Evolutionary conservation across 106 monocot species (phyloP).

Genomic region (Ottelia alismoides): DNA sequence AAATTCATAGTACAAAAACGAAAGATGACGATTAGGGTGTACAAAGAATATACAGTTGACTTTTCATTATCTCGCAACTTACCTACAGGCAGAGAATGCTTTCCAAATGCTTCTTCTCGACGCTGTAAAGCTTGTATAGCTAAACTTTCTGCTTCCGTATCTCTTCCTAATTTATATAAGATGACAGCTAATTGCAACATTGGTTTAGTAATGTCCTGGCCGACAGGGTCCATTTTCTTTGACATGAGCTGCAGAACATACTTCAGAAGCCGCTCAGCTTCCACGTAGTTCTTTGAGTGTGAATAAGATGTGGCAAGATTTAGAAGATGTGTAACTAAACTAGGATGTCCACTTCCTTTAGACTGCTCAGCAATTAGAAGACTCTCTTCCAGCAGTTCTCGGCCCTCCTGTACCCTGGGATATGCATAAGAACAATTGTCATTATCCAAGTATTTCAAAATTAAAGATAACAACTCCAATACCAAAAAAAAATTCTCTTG

Average conservation of each 20-base stretch:
- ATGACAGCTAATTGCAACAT: conserved; percentile 78
- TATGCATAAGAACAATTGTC: neutral
- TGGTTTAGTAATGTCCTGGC: conserved; percentile 50
- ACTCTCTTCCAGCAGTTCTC: conserved; percentile 65
- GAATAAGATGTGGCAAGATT: conserved; percentile 71
- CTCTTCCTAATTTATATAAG: conserved; percentile 42
- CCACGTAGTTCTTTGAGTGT: conserved; percentile 63
- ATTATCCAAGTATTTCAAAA: too few species aligned
- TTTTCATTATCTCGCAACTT: too few species aligned
- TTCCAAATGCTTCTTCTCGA: conserved; percentile 64
- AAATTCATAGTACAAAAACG: too few species aligned
- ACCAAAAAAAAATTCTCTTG: too few species aligned
- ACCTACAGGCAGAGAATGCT: conserved; percentile 78
- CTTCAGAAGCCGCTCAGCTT: conserved; percentile 65
- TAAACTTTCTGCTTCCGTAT: conserved; percentile 70
- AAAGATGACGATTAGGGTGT: too few species aligned
- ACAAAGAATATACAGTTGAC: too few species aligned
- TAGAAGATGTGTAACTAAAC: conserved; percentile 40
- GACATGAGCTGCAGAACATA: conserved; percentile 38
- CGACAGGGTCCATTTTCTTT: conserved; percentile 20
- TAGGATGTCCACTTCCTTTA: conserved; percentile 63
- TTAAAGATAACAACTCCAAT: too few species aligned
- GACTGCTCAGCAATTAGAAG: conserved; percentile 42
- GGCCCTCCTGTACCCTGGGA: conserved; percentile 49
- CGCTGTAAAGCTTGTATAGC: conserved; percentile 47